These are phyloP conservation scores for Teunomyces aglyptinius DNA, from an alignment of 805 yeast genomes.

Conservation along the genomic window DNA sequence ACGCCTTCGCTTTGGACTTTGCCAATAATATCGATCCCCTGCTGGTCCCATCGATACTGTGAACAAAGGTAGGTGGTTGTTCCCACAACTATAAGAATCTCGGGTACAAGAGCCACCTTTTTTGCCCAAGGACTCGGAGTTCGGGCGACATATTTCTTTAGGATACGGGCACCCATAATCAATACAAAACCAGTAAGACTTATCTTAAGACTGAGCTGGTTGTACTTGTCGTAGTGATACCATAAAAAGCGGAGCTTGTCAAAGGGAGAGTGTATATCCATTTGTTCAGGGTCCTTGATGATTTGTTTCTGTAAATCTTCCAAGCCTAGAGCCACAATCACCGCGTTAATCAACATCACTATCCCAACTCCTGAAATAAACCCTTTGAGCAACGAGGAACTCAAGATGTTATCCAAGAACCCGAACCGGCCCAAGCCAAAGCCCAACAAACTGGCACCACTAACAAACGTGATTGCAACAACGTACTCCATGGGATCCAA, in stretches of 20 bases:
- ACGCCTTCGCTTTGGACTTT: constrained; percentile 46
- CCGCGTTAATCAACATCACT: constrained; percentile 56
- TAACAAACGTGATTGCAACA: constrained; percentile 66
- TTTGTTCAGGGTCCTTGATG: constrained; percentile 27
- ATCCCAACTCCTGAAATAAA: constrained; percentile 45
- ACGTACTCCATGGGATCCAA: constrained; percentile 50
- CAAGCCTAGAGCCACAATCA: constrained; percentile 71
- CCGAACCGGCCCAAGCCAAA: constrained; percentile 53
- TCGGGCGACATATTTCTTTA: constrained; percentile 29
- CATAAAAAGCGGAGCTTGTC: constrained; percentile 63
- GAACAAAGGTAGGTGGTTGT: constrained; percentile 54
- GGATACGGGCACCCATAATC: constrained; percentile 40
- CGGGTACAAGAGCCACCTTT: constrained; percentile 70
- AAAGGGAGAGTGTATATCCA: constrained; percentile 57
- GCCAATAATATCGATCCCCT: constrained; percentile 72
- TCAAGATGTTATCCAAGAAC: constrained; percentile 38
- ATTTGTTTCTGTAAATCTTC: constrained; percentile 41
- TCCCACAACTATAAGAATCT: constrained; percentile 73
- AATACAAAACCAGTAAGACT: constrained; percentile 56
- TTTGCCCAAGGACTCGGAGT: constrained; percentile 15
- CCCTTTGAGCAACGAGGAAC: constrained; percentile 41
- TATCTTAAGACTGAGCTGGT: constrained; percentile 59
- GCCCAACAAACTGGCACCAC: constrained; percentile 70
- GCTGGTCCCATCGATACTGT: constrained; percentile 44
- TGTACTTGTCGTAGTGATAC: constrained; percentile 45